These are phyloP conservation scores for Trametes coccinea DNA, from an alignment of 768 basidiomycete genomes.

Conservation along the genomic window DNA sequence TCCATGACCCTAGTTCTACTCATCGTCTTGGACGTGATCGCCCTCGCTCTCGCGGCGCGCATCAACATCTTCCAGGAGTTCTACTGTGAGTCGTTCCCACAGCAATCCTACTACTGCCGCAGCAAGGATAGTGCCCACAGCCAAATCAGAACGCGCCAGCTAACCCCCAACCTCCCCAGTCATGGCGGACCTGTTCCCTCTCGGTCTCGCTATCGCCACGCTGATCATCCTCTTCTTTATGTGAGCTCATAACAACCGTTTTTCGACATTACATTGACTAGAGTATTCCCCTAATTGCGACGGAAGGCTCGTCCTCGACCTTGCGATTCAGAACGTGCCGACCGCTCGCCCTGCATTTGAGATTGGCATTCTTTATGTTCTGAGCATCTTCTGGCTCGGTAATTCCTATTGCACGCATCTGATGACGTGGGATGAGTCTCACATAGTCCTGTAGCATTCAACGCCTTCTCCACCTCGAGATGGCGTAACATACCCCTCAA, in stretches of 20 bases:
- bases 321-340: conserved; percentile 42
- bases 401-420: not conserved
- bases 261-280: no score
- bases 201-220: conserved; percentile 56
- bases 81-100: conserved; percentile 47
- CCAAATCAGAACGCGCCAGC: not conserved
- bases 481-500: conserved; percentile 50
- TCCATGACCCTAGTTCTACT: conserved; percentile 37
- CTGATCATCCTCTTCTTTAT: conserved; percentile 43
- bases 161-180: conserved; percentile 33
- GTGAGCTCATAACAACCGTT: conserved; percentile 34
- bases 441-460: conserved; percentile 39
- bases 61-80: conserved; percentile 61
- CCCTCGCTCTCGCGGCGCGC: conserved; percentile 51
- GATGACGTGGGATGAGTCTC: not conserved
- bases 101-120: not conserved
- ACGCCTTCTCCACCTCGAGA: conserved; percentile 59
- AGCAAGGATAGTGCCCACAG: not conserved
- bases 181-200: conserved; percentile 60
- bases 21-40: conserved; percentile 48
- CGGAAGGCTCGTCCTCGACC: conserved; percentile 45
- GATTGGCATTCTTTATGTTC: conserved; percentile 44
- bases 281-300: no score
- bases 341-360: conserved; percentile 50
- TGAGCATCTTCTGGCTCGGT: conserved; percentile 60